phyloP scores from a whole-genome alignment of 208 protist species.

The Strigomonas culicis region DNA sequence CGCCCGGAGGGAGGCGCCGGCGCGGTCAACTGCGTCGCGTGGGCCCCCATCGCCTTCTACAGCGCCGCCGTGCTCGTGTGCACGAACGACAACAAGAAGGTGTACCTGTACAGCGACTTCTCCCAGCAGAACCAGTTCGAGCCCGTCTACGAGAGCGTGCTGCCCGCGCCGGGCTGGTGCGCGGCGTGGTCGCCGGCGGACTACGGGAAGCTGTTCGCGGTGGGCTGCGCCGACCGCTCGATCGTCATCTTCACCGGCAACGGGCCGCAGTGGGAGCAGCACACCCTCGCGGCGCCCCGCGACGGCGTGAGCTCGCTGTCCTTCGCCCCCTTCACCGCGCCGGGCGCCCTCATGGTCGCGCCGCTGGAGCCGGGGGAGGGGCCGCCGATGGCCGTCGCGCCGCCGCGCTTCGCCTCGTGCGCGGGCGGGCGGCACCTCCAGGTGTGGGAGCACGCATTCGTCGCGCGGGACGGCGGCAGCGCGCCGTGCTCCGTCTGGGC shows the following conservation, averaged over 20 bases:
- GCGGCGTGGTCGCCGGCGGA: conserved; percentile 76
- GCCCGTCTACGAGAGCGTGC: conserved; percentile 47
- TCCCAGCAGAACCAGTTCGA: conserved; percentile 38
- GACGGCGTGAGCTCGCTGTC: conserved; percentile 45
- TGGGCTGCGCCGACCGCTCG: conserved; percentile 61
- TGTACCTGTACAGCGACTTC: conserved; percentile 60
- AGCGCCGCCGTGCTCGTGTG: conserved; percentile 56
- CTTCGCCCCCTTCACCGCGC: conserved; percentile 67
- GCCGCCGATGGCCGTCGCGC: conserved; percentile 30
- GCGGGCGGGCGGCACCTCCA: conserved; percentile 40
- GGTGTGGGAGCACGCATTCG: conserved; percentile 62
- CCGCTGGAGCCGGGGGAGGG: conserved; percentile 35
- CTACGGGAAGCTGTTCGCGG: conserved; percentile 80
- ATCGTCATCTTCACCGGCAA: conserved; percentile 58
- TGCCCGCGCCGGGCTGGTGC: conserved; percentile 44
- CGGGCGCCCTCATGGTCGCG: conserved; percentile 58
- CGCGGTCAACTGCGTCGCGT: conserved; percentile 62
- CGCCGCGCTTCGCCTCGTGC: conserved; percentile 79
- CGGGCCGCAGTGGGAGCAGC: conserved; percentile 59
- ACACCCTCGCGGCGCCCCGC: conserved; percentile 47
- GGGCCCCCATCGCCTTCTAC: conserved; percentile 66
- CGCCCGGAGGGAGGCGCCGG: conserved; percentile 25
- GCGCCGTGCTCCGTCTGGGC: conserved; percentile 12
- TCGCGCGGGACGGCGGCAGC: neutral
- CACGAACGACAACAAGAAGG: conserved; percentile 34